phyloP scores from a whole-genome alignment of 2,329 filamentous ascomycete species.

The Botryotinia narcissicola region DNA sequence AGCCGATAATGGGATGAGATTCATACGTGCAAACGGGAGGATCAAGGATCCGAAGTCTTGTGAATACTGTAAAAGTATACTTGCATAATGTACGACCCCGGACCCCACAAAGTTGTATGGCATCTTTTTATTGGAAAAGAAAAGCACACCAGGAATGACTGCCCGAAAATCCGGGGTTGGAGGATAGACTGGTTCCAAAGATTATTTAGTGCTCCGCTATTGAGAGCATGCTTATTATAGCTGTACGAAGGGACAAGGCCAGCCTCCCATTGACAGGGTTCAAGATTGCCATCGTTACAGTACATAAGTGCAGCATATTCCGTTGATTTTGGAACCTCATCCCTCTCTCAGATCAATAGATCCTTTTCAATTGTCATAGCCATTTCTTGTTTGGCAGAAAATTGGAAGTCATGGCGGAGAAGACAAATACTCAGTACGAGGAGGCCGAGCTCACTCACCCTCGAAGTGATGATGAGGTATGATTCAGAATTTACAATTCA shows the following conservation, averaged over 20 bases:
- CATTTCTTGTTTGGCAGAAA: neutral
- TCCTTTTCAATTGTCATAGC: neutral
- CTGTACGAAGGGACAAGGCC: slow-evolving; percentile 1
- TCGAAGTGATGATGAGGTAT: slow-evolving; percentile 23
- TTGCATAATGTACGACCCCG: slow-evolving; percentile 3
- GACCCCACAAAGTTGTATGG: slow-evolving; percentile 7
- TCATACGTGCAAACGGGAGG: neutral
- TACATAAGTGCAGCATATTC: slow-evolving; percentile 15
- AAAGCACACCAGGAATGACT: slow-evolving; percentile 10
- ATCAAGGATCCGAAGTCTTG: neutral
- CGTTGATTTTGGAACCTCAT: neutral
- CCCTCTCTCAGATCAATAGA: neutral
- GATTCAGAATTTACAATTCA: neutral
- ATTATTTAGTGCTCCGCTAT: neutral
- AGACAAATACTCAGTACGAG: neutral
- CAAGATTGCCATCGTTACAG: neutral
- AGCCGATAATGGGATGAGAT: neutral
- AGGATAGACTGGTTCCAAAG: slow-evolving; percentile 5
- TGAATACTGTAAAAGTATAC: neutral
- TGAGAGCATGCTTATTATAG: neutral
- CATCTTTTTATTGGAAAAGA: slow-evolving; percentile 3
- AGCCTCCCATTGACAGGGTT: slow-evolving; percentile 8
- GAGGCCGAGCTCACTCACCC: neutral
- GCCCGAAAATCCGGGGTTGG: slow-evolving; percentile 19
- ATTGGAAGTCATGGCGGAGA: slow-evolving; percentile 11